A percentile compares a stretch with the other conserved stretches of the same genome.
Evolutionary conservation across 129 eudicot genomes (phyloP).

Genomic region (Glebionis coronaria): DNA sequence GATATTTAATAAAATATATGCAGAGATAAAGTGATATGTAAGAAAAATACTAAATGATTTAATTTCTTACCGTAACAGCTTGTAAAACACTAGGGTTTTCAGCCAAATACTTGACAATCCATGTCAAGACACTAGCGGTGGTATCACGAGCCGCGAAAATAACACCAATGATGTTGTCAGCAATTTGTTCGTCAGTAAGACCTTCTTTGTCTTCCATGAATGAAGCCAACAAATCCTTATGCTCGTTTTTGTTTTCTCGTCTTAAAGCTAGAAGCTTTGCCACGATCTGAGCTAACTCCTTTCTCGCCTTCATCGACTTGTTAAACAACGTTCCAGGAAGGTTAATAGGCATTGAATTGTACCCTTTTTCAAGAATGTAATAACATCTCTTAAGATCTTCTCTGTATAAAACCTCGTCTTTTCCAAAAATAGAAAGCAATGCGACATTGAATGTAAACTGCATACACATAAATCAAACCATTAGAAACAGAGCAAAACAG

Average conservation of each 20-base stretch:
- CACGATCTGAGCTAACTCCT: constrained; percentile 75
- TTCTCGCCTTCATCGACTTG: constrained; percentile 94
- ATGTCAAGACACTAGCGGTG: constrained; percentile 89
- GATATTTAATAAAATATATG: too few relatives aligned
- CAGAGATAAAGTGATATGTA: too few relatives aligned
- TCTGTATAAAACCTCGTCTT: constrained; percentile 75
- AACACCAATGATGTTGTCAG: constrained; percentile 90
- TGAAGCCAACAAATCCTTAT: constrained; percentile 67
- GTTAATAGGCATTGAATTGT: constrained; percentile 93
- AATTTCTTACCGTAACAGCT: constrained; percentile 81
- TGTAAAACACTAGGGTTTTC: constrained; percentile 78
- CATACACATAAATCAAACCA: constrained; percentile 18
- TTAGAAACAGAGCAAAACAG: neutral
- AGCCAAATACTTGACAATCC: constrained; percentile 87
- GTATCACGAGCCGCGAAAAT: constrained; percentile 97
- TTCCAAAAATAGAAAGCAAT: constrained; percentile 82
- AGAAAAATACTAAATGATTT: too few relatives aligned
- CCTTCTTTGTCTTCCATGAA: constrained; percentile 91
- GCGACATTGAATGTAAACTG: constrained; percentile 98
- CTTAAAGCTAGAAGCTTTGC: constrained; percentile 64
- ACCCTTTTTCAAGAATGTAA: constrained; percentile 89
- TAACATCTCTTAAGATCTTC: constrained; percentile 93
- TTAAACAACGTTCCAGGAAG: constrained; percentile 87
- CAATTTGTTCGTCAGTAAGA: constrained; percentile 88
- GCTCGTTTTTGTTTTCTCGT: constrained; percentile 40